These are phyloP conservation scores for Salmacisia buchloeana DNA, from an alignment of 1,284 basidiomycete genomes.

Conservation along the genomic window DNA sequence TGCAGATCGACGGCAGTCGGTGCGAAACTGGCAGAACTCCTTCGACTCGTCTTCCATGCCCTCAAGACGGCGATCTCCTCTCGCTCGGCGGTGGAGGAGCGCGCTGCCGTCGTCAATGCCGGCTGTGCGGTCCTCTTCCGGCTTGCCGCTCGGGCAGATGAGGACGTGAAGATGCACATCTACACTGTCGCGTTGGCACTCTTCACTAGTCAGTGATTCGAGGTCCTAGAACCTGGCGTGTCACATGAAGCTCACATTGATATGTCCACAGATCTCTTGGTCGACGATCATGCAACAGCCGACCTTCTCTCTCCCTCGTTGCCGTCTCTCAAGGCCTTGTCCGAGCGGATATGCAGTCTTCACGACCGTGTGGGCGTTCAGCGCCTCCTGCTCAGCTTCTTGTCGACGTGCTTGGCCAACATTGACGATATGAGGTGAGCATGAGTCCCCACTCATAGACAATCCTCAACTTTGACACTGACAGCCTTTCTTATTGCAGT, in stretches of 20 bases:
- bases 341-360: slow-evolving; percentile 27
- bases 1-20: neutral
- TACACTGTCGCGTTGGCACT: slow-evolving; percentile 57
- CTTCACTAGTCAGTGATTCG: neutral
- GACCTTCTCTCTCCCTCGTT: slow-evolving; percentile 34
- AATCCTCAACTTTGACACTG: neutral
- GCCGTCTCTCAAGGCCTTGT: slow-evolving; percentile 36
- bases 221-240: neutral
- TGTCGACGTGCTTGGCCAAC: slow-evolving; percentile 77
- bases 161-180: slow-evolving; percentile 78
- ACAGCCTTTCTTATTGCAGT: neutral
- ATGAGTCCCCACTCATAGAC: neutral
- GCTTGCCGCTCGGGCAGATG: slow-evolving; percentile 58
- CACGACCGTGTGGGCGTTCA: slow-evolving; percentile 49
- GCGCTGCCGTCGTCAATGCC: slow-evolving; percentile 52
- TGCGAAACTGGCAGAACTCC: slow-evolving; percentile 15
- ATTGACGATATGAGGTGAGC: slow-evolving; percentile 81
- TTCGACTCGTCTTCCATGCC: slow-evolving; percentile 7
- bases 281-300: slow-evolving; percentile 37
- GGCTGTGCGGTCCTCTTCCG: slow-evolving; percentile 64
- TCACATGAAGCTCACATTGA: neutral
- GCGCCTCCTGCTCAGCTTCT: slow-evolving; percentile 70
- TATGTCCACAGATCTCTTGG: slow-evolving; percentile 7
- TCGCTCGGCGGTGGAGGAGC: slow-evolving; percentile 57
- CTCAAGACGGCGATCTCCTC: neutral